A percentile compares a stretch with the other conserved stretches of the same genome.
Conservation (phyloP, 306 rosid genomes). For the Gastrolobium bilobum region DNA sequence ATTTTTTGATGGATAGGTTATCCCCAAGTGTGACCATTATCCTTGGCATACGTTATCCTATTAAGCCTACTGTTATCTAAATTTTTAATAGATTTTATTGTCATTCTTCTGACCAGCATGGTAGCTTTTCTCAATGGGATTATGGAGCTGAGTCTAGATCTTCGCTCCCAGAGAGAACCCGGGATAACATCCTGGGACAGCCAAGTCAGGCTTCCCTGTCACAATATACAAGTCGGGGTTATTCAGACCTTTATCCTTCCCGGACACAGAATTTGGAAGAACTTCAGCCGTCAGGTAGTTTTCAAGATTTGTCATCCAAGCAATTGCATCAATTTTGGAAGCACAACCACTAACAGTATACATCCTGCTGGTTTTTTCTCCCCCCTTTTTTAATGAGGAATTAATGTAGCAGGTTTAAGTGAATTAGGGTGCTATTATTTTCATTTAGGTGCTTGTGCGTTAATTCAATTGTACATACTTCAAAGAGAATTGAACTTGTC, state of each 20-base stretch:
- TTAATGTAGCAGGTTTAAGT: slow-evolving; percentile 50
- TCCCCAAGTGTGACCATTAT: neutral
- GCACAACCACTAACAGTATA: slow-evolving; percentile 47
- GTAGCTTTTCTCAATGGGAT: slow-evolving; percentile 45
- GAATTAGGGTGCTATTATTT: slow-evolving; percentile 44
- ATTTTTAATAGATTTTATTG: slow-evolving; percentile 19
- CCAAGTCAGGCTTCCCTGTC: slow-evolving; percentile 45
- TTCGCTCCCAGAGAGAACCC: slow-evolving; percentile 43
- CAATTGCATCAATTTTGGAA: slow-evolving; percentile 65
- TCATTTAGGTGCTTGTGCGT: slow-evolving; percentile 45
- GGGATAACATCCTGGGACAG: slow-evolving; percentile 47
- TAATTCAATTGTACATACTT: slow-evolving; percentile 69
- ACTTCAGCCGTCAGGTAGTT: slow-evolving; percentile 50
- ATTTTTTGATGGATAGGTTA: neutral
- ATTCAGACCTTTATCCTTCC: slow-evolving; percentile 46
- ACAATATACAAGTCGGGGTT: slow-evolving; percentile 50
- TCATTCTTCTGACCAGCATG: slow-evolving; percentile 46
- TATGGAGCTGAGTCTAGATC: slow-evolving; percentile 50
- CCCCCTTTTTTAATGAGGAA: slow-evolving; percentile 29
- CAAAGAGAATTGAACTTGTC: slow-evolving; percentile 34
- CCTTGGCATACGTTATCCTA: slow-evolving; percentile 18
- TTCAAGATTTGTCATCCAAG: slow-evolving; percentile 49
- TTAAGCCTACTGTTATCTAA: slow-evolving; percentile 5
- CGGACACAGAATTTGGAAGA: slow-evolving; percentile 47
- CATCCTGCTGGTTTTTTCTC: slow-evolving; percentile 25